Evolutionary conservation across 495 filamentous ascomycete genomes (phyloP), one percentile per base, ranked within the genome.

Genomic region (Hypoxylon fuscum): DNA sequence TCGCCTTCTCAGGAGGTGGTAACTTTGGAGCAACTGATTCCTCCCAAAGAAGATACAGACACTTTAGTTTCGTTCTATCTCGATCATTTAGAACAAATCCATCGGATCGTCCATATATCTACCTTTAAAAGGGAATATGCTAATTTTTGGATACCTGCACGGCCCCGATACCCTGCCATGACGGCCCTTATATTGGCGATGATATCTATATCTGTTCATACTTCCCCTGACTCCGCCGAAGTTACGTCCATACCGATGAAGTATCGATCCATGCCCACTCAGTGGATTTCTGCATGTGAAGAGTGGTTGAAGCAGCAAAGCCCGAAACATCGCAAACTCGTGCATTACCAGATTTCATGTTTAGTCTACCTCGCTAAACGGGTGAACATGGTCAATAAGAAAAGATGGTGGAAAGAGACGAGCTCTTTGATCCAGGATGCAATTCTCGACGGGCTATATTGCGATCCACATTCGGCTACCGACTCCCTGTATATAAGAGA

Each of bases 401-500:
- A 79, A 69, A 66, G 71, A 5, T 79, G 84, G 59, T 89, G 87
- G 87, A 76, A 81, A 29, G 73, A 77, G 1, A 82, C 82, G 0
- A 79, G 81, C 11, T 75, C 77, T 2, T 65, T 89, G 62, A 74
- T 85, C 23, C 81, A 83, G 62, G 79, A 84, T 51, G 84, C 81
- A 45, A 75, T 87, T 32, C 72, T 75, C 7, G 83, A 86, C 62
- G 85, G 84, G 0, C 70, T 87, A 2, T 83, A 88, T 59, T 66
- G 81, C 6, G 82, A 86, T 32, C 80, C 82, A 0, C 66, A 65
- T 46, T 62, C 62, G 27, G 65, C 65, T 48, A 72, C 69, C 31
- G 70, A 74, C 23, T 73, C 71, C 7, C 64, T 68, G n/a, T 88
- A 86, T 64, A 83, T 81, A 56, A 83, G 83, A 62, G 87, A 89